Evolutionary conservation across 108 stramenopile species (phyloP).

Genomic region (Pseudonitzschia delicatissima): DNA sequence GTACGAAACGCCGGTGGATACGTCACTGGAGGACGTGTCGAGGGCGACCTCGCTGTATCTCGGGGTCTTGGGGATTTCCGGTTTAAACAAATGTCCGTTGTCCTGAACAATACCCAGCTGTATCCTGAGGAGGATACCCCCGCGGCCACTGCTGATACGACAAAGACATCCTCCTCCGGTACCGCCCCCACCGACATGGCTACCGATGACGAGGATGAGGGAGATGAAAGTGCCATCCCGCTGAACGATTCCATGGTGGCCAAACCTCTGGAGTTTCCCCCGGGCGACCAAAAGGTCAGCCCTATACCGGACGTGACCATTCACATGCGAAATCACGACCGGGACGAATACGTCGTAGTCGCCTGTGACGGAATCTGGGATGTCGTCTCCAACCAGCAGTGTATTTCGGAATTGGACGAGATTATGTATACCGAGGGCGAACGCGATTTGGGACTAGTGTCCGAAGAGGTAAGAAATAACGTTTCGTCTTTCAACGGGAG

Average conservation of each 20-base stretch:
- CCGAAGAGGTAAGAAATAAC: slow-evolving; percentile 76
- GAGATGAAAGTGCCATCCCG: background rate
- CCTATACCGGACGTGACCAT: slow-evolving; percentile 79
- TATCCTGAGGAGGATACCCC: background rate
- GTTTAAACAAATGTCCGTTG: slow-evolving; percentile 49
- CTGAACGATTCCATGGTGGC: background rate
- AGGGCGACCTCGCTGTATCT: slow-evolving; percentile 95
- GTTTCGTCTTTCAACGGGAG: too few species aligned
- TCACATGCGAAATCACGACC: slow-evolving; percentile 46
- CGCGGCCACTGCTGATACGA: too few species aligned
- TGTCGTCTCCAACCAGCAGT: slow-evolving; percentile 76
- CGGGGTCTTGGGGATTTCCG: slow-evolving; percentile 92
- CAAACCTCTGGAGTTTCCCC: slow-evolving; percentile 18
- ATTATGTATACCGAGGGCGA: slow-evolving; percentile 76
- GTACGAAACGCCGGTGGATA: slow-evolving; percentile 74
- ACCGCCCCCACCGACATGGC: background rate
- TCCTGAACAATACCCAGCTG: slow-evolving; percentile 17
- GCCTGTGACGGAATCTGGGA: slow-evolving; percentile 98
- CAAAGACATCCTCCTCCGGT: background rate
- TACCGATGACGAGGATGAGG: background rate
- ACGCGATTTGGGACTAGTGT: slow-evolving; percentile 63
- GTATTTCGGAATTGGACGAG: slow-evolving; percentile 73
- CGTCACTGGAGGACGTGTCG: slow-evolving; percentile 81
- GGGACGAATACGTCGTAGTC: slow-evolving; percentile 84
- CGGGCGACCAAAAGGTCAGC: slow-evolving; percentile 81